Conservation (phyloP, 1,284 basidiomycete genomes). For the Microbotryum saponariae region DNA sequence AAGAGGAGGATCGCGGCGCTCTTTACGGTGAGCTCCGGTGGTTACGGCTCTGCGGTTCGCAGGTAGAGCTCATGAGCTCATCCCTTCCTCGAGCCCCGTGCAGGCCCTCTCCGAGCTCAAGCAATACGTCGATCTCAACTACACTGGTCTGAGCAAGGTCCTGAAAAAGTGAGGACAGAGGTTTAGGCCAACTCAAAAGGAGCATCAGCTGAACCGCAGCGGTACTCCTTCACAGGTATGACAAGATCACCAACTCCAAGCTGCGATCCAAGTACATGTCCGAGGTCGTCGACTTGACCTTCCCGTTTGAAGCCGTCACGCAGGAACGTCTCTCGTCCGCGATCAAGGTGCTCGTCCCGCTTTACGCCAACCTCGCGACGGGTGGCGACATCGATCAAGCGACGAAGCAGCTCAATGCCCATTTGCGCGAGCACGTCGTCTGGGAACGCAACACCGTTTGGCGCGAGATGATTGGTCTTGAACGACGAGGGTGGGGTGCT, state of each 20-base stretch:
- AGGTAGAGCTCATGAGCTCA: not conserved
- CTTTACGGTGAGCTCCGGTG: constrained; percentile 52
- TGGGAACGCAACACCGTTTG: constrained; percentile 95
- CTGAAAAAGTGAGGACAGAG: constrained; percentile 69
- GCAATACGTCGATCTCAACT: constrained; percentile 90
- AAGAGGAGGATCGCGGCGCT: constrained; percentile 82
- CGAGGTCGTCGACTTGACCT: constrained; percentile 58
- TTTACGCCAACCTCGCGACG: constrained; percentile 83
- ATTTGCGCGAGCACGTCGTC: constrained; percentile 80
- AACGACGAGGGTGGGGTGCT: constrained; percentile 37
- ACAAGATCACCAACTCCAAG: constrained; percentile 84
- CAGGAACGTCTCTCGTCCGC: constrained; percentile 60
- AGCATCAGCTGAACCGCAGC: not conserved
- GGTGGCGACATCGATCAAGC: constrained; percentile 65
- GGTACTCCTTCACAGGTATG: constrained; percentile 55
- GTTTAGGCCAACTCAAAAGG: not conserved
- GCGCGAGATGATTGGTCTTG: constrained; percentile 87
- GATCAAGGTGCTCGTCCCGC: constrained; percentile 56
- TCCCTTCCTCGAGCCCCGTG: not conserved
- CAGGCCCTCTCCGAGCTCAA: constrained; percentile 64
- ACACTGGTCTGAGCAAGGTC: constrained; percentile 88
- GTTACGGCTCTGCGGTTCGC: not conserved
- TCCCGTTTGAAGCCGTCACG: constrained; percentile 59
- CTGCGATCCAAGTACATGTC: constrained; percentile 78
- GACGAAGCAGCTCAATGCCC: constrained; percentile 70